Base-by-base conservation (phyloP, 495 filamentous ascomycete species). In the Hyaloscypha variabilis region DNA sequence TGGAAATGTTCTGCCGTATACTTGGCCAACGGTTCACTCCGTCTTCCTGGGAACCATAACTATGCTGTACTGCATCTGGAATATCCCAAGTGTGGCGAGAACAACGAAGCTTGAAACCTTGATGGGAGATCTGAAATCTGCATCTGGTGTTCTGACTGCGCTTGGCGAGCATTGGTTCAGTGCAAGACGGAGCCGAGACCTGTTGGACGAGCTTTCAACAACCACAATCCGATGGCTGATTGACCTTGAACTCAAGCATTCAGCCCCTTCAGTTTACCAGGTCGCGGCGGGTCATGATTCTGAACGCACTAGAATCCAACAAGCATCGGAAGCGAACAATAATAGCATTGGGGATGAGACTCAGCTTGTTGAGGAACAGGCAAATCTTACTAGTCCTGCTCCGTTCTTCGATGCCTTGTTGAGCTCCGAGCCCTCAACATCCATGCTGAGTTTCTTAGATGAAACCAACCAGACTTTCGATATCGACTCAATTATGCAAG, bases 81-180 rank as follows among this genome's bases (percentile, higher is more conserved):
- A 75, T 49, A 49, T 80, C 2, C 77, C 79, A 3, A 61, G 68
- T 11, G 67, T 77, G 23, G 67, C 77, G 26, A 69, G 71, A 11
- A 73, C 71, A 8, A 62, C 78, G 23, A 75, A 75, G n/a, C 73
- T 81, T 30, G 75, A 78, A 17, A 76, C 77, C 14, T 65, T 82
- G 10, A 74, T 76, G 3, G 66, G 71, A 2, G 75, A 78, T 54
- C 69, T 77, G n/a, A 71, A 73, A 30, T 74, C 73, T n/a, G 69
- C 74, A 25, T 68, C 76, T 59, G 78, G 76, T 36, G 76, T 82
- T 21, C 75, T 83, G 14, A 81, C 79, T 65, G 78, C 78, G 25
- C 77, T 80, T 23, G 80, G 78, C 11, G 79, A 83, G 29, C 74
- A 82, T 66, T 83, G 79, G 78, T 63, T 70, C 5, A 78, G 79